Percentiles rank a stretch among this genome's conserved stretches.
Conservation (phyloP, 495 filamentous ascomycete species). For the Neurospora discreta region DNA sequence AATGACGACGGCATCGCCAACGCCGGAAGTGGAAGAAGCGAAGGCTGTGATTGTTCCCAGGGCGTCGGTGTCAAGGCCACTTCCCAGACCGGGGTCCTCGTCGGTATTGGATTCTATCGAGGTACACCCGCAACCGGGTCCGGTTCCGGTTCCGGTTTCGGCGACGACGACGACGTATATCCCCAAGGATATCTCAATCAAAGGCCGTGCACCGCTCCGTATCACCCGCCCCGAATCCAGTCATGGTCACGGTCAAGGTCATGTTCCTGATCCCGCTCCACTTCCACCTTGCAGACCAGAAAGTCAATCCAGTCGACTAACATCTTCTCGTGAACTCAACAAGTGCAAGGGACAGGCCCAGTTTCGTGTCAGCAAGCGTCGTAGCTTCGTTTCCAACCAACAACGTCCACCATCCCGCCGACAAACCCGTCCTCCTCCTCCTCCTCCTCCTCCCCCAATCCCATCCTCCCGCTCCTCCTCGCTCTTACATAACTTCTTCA, state of each 20-base stretch:
- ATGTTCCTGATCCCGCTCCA: background rate
- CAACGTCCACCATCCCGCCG: too few species aligned
- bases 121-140: background rate
- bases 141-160: background rate
- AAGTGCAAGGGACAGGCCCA: background rate
- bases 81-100: background rate
- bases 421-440: background rate
- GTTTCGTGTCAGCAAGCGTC: background rate
- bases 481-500: conserved; percentile 2
- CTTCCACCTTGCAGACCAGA: background rate
- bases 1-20: background rate
- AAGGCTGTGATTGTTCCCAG: background rate
- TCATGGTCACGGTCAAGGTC: background rate
- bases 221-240: background rate
- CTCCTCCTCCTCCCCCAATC: background rate
- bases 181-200: background rate
- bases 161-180: background rate
- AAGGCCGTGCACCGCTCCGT: background rate
- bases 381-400: background rate
- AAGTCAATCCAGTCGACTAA: background rate
- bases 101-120: background rate
- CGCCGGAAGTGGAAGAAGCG: background rate
- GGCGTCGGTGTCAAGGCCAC: background rate
- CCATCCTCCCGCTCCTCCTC: background rate
- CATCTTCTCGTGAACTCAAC: background rate